These are phyloP conservation scores for Colletotrichum kahawae DNA, from an alignment of 2,329 filamentous ascomycete genomes.

Conservation along the genomic window DNA sequence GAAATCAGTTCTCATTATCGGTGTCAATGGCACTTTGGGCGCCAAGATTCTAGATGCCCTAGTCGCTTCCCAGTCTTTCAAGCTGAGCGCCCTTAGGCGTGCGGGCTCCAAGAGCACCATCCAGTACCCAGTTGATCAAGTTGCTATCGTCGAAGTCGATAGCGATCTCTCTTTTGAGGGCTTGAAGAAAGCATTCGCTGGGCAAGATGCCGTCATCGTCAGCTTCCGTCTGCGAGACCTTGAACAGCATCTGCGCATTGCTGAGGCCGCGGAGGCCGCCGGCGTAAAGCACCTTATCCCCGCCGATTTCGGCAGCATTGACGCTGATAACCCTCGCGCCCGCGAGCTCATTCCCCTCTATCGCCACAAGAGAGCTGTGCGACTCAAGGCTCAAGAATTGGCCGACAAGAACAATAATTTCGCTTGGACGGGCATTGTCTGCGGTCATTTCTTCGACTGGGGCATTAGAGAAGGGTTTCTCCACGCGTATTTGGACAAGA, in stretches of 20 bases:
- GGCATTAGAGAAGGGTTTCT: constrained; percentile 39
- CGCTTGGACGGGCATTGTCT: constrained; percentile 41
- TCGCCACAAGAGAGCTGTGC: constrained; percentile 37
- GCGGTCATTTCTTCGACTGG: constrained; percentile 48
- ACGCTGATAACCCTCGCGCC: constrained; percentile 36
- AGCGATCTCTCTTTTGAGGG: constrained; percentile 33
- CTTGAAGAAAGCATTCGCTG: constrained; percentile 34
- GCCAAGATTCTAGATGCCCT: constrained; percentile 35
- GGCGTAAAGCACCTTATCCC: constrained; percentile 42
- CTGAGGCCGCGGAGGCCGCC: constrained; percentile 38
- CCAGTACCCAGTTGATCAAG: constrained; percentile 18
- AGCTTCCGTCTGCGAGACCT: constrained; percentile 35
- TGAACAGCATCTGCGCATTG: constrained; percentile 37
- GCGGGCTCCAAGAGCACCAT: constrained; percentile 32
- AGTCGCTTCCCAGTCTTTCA: constrained; percentile 30
- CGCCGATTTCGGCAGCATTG: constrained; percentile 46
- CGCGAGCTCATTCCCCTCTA: constrained; percentile 41
- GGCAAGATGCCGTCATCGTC: constrained; percentile 41
- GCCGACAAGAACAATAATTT: constrained; percentile 29
- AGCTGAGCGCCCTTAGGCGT: constrained; percentile 38
- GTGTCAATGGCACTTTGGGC: constrained; percentile 42
- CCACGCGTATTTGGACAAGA: constrained; percentile 35
- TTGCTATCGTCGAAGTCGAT: constrained; percentile 30
- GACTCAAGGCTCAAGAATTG: constrained; percentile 32
- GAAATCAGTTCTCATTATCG: constrained; percentile 40